These are phyloP conservation scores for Pisolithus albus DNA, from an alignment of 768 basidiomycete genomes.

Conservation along the genomic window DNA sequence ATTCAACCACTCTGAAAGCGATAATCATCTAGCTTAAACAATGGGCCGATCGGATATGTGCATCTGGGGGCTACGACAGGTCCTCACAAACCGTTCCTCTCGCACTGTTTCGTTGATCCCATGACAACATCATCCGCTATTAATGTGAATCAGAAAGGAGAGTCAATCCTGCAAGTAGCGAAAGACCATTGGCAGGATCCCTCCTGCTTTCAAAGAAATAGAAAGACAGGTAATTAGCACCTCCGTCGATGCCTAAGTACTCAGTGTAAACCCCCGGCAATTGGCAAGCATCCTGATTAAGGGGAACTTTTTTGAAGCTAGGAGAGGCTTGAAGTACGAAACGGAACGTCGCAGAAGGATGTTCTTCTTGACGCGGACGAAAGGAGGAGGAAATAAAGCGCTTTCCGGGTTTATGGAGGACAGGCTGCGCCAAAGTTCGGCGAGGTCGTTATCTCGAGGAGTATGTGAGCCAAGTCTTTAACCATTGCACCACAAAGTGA, in stretches of 20 bases:
- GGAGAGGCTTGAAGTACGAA: constrained; percentile 11
- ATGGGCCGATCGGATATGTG: constrained; percentile 46
- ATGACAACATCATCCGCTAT: constrained; percentile 54
- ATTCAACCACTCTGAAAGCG: neutral
- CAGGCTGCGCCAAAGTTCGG: constrained; percentile 5
- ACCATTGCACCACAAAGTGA: constrained; percentile 3
- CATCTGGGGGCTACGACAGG: constrained; percentile 47
- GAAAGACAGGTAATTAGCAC: constrained; percentile 48
- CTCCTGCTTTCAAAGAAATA: constrained; percentile 56
- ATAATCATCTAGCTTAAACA: constrained; percentile 47
- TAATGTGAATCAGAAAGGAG: neutral
- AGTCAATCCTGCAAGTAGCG: neutral
- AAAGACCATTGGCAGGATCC: constrained; percentile 33
- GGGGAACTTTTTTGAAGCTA: neutral
- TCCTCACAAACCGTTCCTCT: neutral
- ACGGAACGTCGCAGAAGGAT: constrained; percentile 57
- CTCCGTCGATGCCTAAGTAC: constrained; percentile 41
- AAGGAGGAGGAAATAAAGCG: constrained; percentile 38
- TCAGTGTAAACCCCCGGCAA: constrained; percentile 45
- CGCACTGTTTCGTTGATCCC: constrained; percentile 49
- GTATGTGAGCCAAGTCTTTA: constrained; percentile 6
- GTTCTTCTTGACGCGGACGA: constrained; percentile 55
- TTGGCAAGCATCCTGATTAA: neutral
- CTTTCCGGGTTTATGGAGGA: constrained; percentile 21
- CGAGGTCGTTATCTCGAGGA: constrained; percentile 1